Evolutionary conservation across 2,329 filamentous ascomycete genomes (phyloP).

Genomic region (Dothistroma pini): DNA sequence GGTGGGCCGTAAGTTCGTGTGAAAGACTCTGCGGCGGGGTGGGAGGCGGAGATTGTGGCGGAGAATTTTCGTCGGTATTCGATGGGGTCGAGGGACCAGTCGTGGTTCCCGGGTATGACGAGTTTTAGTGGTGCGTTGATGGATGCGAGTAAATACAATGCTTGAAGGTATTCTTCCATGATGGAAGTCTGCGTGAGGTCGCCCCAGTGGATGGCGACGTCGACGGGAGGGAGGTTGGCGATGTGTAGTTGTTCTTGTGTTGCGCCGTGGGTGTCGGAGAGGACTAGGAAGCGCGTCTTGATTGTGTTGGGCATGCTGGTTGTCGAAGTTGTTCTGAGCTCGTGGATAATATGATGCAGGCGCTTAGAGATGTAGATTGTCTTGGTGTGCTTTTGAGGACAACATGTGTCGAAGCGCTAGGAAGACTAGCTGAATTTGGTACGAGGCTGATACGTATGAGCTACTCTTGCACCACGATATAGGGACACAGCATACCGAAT

Average conservation of each 20-base stretch:
- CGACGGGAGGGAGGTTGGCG: slow-evolving; percentile 41
- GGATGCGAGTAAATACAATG: slow-evolving; percentile 46
- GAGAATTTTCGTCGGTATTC: slow-evolving; percentile 15
- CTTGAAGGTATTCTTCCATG: slow-evolving; percentile 45
- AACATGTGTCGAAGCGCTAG: background rate
- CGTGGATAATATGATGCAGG: background rate
- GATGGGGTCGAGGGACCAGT: slow-evolving; percentile 51
- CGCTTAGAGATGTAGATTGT: background rate
- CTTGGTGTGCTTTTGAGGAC: background rate
- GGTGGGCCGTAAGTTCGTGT: slow-evolving; percentile 9
- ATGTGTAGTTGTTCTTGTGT: background rate
- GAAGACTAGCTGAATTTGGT: background rate
- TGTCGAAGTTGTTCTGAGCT: background rate
- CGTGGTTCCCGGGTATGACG: slow-evolving; percentile 62
- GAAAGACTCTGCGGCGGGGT: slow-evolving; percentile 3
- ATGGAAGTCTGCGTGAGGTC: slow-evolving; percentile 55
- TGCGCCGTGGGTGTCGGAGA: slow-evolving; percentile 44
- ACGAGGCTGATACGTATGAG: background rate
- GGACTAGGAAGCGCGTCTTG: slow-evolving; percentile 41
- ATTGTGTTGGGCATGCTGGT: background rate
- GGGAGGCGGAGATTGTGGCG: background rate
- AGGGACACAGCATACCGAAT: background rate
- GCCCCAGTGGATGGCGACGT: slow-evolving; percentile 57
- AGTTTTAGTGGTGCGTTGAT: slow-evolving; percentile 56
- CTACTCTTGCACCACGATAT: background rate